Evolutionary conservation across 805 yeast genomes (phyloP), one percentile per base, ranked within the genome.

Genomic region (Spencermartinsiella europaea): DNA sequence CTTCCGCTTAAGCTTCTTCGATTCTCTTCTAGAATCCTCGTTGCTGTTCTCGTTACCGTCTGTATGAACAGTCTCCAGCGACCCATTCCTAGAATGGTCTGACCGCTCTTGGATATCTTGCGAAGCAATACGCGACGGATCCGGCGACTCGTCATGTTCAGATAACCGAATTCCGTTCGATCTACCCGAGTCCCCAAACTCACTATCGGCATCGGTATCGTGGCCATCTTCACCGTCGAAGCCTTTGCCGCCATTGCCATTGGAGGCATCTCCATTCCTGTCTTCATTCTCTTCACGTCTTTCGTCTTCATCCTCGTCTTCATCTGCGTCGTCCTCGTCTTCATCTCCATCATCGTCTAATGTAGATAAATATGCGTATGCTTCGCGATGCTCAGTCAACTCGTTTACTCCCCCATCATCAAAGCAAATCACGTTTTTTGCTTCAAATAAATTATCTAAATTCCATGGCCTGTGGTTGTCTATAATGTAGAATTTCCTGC

Each of bases 391-490:
- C 3, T 68, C 63, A 12, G 50, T 51, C 44, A 90, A 63, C 42
- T 77, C 80, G 31, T 74, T 76, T 1, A 85, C 73, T 40, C 71
- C 70, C 0, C 96, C 96, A 62, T 91, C 98, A 60, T 90, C 98
- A 50, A 90, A 76, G 64, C 98, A 90, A 4, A 61, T 47, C 4
- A 93, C 78, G 52, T 79, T 73, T 7, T 79, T 79, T 4, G 91
- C 81, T 1, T 95, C 96, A 71, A 85, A 90, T 40, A 93, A 59
- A 61, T 93, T 93, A 62, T 90, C 96, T 53, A 93, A 69, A 65
- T 90, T 90, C 98, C 99, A 93, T 3, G 99, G 99, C 53, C 98
- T 71, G 54, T 85, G 93, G 2, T 95, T 89, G 65, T 93, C 99
- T 46, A 93, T 73, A 8, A 95, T 77, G 58, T 87, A 95, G 2